A percentile compares a stretch with the other conserved stretches of the same genome.
These are phyloP conservation scores for Colletotrichum sojae DNA, from an alignment of 2,329 filamentous ascomycete species.

Conservation along the genomic window DNA sequence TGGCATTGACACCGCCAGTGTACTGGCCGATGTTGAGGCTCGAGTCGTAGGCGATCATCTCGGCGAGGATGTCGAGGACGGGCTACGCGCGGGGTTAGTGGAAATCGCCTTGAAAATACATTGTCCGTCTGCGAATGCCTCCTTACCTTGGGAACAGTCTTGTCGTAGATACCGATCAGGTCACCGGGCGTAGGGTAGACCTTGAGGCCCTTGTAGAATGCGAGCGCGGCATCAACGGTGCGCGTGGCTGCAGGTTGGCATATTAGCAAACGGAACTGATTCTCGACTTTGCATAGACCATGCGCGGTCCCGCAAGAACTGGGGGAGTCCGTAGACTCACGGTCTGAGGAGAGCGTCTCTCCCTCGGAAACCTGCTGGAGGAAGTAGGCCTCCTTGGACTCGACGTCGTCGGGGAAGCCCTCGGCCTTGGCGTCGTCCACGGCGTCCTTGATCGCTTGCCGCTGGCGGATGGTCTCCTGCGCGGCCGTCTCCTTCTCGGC, in stretches of 20 bases:
- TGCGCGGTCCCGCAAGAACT: neutral
- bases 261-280: slow-evolving; percentile 23
- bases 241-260: slow-evolving; percentile 26
- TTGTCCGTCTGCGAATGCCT: neutral
- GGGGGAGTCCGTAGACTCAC: slow-evolving; percentile 65
- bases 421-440: slow-evolving; percentile 89
- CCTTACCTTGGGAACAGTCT: slow-evolving; percentile 92
- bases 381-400: slow-evolving; percentile 96
- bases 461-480: slow-evolving; percentile 75
- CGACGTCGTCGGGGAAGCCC: slow-evolving; percentile 90
- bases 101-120: neutral
- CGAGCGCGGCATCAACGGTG: slow-evolving; percentile 86
- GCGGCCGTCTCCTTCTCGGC: slow-evolving; percentile 81
- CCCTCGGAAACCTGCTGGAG: slow-evolving; percentile 94
- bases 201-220: slow-evolving; percentile 99
- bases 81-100: slow-evolving; percentile 68
- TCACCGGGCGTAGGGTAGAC: slow-evolving; percentile 96
- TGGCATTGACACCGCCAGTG: slow-evolving; percentile 50
- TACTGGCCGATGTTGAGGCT: slow-evolving; percentile 72
- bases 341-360: slow-evolving; percentile 85
- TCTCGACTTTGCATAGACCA: neutral
- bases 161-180: slow-evolving; percentile 97
- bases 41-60: slow-evolving; percentile 96
- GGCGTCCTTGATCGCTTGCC: slow-evolving; percentile 79
- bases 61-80: slow-evolving; percentile 94